phyloP scores from a whole-genome alignment of 805 yeast species.

The Candida ficus region DNA sequence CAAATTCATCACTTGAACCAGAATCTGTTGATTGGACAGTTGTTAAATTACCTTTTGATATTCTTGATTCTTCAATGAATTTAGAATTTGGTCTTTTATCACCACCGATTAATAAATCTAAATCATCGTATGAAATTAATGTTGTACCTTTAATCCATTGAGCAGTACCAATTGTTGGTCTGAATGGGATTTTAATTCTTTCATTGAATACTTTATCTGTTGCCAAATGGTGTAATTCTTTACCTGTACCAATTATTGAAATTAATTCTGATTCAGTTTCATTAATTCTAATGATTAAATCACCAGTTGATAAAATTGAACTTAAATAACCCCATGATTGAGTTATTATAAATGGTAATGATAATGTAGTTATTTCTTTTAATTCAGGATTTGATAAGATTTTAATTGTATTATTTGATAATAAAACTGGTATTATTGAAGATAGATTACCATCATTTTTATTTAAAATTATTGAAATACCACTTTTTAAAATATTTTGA shows the following conservation, averaged over 20 bases:
- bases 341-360: conserved; percentile 39
- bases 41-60: conserved; percentile 42
- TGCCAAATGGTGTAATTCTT: conserved; percentile 12
- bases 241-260: conserved; percentile 42
- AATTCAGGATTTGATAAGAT: conserved; percentile 55
- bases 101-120: conserved; percentile 69
- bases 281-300: conserved; percentile 50
- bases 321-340: conserved; percentile 38
- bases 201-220: conserved; percentile 67
- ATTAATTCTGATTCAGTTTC: conserved; percentile 49
- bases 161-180: conserved; percentile 75
- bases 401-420: conserved; percentile 43
- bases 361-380: conserved; percentile 47
- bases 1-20: conserved; percentile 21
- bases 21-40: conserved; percentile 6
- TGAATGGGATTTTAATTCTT: conserved; percentile 59
- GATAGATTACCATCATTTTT: too few species aligned
- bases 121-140: conserved; percentile 53
- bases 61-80: conserved; percentile 57
- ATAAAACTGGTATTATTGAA: conserved; percentile 41
- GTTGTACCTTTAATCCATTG: conserved; percentile 85
- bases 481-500: conserved; percentile 38
- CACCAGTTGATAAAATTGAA: conserved; percentile 48
- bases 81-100: conserved; percentile 60
- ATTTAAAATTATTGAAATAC: conserved; percentile 41